Evolutionary conservation across 768 basidiomycete genomes (phyloP).

Genomic region (Leccinum ochraceum): DNA sequence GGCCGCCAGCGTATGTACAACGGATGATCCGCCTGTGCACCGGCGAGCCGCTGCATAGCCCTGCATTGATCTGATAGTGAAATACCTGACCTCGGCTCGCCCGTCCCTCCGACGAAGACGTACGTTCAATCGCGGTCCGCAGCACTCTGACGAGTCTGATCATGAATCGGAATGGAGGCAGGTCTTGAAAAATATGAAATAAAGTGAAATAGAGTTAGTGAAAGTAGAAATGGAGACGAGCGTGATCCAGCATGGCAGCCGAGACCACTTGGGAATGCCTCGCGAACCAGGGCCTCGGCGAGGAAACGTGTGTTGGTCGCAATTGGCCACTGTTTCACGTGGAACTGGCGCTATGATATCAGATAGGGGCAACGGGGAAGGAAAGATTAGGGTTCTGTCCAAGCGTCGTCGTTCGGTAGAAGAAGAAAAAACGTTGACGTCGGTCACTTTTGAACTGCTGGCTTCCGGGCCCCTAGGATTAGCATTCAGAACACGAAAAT

Average conservation of each 20-base stretch:
- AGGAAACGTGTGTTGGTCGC: conserved; percentile 8
- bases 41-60: not conserved
- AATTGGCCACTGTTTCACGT: not conserved
- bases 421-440: not conserved
- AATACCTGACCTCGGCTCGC: not conserved
- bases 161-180: not conserved
- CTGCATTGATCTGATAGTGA: not conserved
- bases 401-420: not conserved
- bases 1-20: not conserved
- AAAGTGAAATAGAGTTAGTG: not conserved
- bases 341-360: not conserved
- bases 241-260: not conserved
- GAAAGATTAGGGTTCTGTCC: conserved; percentile 1
- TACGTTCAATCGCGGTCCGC: not conserved
- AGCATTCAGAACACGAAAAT: not conserved
- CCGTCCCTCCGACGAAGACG: not conserved
- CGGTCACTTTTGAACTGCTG: not conserved
- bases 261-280: not conserved
- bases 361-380: not conserved
- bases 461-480: not conserved
- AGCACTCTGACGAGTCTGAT: not conserved
- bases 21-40: not conserved
- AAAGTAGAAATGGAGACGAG: not conserved
- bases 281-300: conserved; percentile 10
- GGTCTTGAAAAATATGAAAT: not conserved